phyloP scores from a whole-genome alignment of 306 rosid genomes.

The Boehmeria nivea region DNA sequence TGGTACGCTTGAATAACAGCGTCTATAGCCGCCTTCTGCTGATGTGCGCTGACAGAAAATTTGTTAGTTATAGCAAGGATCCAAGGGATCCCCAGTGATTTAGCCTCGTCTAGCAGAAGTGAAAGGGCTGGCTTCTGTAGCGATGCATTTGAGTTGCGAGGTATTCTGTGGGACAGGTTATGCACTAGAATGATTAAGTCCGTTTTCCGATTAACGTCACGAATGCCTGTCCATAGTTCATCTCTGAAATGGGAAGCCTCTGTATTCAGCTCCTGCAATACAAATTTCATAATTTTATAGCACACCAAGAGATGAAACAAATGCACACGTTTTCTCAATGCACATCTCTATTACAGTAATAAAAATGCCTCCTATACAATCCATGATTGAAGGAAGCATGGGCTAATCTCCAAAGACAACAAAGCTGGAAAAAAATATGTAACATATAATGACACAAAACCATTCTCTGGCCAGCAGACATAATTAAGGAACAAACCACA shows the following conservation, averaged over 20 bases:
- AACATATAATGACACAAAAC: no score
- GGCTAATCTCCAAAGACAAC: no score
- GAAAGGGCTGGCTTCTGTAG: conserved; percentile 72
- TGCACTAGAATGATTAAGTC: conserved; percentile 91
- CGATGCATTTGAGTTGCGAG: conserved; percentile 51
- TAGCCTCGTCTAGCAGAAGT: conserved; percentile 89
- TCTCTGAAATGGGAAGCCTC: conserved; percentile 69
- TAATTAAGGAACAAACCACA: no score
- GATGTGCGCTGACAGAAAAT: conserved; percentile 94
- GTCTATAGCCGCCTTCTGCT: conserved; percentile 70
- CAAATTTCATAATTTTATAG: conserved; percentile 6
- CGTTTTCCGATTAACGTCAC: conserved; percentile 71
- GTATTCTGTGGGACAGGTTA: conserved; percentile 87
- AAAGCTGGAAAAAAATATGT: no score
- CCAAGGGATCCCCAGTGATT: conserved; percentile 94
- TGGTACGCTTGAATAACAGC: conserved; percentile 74
- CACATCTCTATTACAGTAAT: no score
- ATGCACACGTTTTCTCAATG: no score
- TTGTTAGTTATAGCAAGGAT: conserved; percentile 93
- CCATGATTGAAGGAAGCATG: no score
- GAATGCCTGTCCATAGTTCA: conserved; percentile 85
- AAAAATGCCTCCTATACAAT: no score
- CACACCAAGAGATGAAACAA: no score
- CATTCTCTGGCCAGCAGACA: no score
- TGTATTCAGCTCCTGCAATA: conserved; percentile 57